Evolutionary conservation across 2,329 filamentous ascomycete species (phyloP).

Genomic region (Gnomoniopsis smithogilvyi): DNA sequence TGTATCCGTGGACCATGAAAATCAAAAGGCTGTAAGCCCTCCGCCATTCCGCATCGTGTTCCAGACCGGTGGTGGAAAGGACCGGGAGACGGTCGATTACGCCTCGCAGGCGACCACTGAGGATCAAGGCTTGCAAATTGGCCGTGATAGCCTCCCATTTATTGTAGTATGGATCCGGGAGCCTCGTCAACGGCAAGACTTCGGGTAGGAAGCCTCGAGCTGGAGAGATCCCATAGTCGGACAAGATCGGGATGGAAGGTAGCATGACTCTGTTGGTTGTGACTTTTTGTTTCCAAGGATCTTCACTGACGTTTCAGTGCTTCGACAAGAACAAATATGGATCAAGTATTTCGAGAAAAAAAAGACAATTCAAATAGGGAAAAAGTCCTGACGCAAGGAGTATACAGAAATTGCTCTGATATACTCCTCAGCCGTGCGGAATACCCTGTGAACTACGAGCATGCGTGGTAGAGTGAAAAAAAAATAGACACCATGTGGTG

Average conservation of each 20-base stretch:
- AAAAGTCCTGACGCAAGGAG: slow-evolving; percentile 60
- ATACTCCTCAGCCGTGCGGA: slow-evolving; percentile 62
- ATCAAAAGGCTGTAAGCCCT: slow-evolving; percentile 86
- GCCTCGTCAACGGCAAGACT: slow-evolving; percentile 71
- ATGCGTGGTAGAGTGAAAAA: slow-evolving; percentile 27
- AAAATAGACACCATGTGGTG: neutral
- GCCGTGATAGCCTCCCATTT: slow-evolving; percentile 87
- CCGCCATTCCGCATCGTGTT: slow-evolving; percentile 86
- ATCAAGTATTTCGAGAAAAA: slow-evolving; percentile 4
- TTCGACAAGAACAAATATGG: neutral
- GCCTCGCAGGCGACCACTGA: slow-evolving; percentile 77
- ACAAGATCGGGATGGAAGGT: slow-evolving; percentile 58
- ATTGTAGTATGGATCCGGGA: slow-evolving; percentile 89
- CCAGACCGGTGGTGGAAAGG: slow-evolving; percentile 77
- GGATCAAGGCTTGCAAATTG: slow-evolving; percentile 82
- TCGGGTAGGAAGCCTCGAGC: slow-evolving; percentile 85
- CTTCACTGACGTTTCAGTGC: neutral
- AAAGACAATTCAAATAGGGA: slow-evolving; percentile 8
- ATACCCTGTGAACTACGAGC: slow-evolving; percentile 29
- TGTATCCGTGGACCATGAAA: slow-evolving; percentile 92
- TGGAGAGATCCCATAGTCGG: slow-evolving; percentile 77
- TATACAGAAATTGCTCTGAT: slow-evolving; percentile 55
- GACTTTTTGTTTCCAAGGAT: slow-evolving; percentile 4
- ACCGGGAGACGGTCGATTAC: slow-evolving; percentile 79
- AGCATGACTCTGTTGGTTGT: slow-evolving; percentile 40